A percentile compares a stretch with the other conserved stretches of the same genome.
These are phyloP conservation scores for Phlyctochytrium planicorne DNA, from an alignment of 192 early-diverging fungal genomes.

Conservation along the genomic window DNA sequence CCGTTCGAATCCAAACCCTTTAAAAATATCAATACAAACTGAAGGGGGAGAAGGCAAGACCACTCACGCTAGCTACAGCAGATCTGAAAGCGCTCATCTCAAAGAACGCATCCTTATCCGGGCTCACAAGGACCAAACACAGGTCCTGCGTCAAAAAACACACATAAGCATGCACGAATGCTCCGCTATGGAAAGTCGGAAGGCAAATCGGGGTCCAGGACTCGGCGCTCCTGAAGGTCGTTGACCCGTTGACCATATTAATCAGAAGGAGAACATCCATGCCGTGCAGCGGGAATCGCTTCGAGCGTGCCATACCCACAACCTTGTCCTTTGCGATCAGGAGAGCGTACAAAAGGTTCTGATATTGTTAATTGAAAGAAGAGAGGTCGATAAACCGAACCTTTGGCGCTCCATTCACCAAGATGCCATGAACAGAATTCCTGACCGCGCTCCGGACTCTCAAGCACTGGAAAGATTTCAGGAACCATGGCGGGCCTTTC, in stretches of 20 bases:
- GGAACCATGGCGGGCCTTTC: constrained; percentile 67
- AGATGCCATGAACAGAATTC: constrained; percentile 62
- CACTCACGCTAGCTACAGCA: constrained; percentile 60
- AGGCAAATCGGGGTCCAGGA: constrained; percentile 94
- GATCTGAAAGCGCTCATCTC: constrained; percentile 69
- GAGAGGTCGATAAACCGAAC: constrained; percentile 23
- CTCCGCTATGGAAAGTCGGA: constrained; percentile 80
- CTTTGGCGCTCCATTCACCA: constrained; percentile 59
- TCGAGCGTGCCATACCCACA: constrained; percentile 71
- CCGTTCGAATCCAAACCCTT: constrained; percentile 4
- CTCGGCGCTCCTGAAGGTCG: constrained; percentile 70
- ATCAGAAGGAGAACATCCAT: constrained; percentile 78
- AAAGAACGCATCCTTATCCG: constrained; percentile 83
- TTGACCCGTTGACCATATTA: constrained; percentile 72
- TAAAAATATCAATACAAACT: constrained; percentile 2
- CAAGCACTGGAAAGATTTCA: constrained; percentile 76
- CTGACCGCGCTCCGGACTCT: constrained; percentile 66
- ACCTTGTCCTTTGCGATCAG: constrained; percentile 74
- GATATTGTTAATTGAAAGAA: neutral
- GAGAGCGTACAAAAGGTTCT: constrained; percentile 30
- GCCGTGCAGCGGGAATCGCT: constrained; percentile 77
- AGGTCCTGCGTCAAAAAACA: constrained; percentile 73
- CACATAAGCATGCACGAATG: constrained; percentile 86
- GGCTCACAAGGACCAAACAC: constrained; percentile 71
- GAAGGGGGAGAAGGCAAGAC: neutral